These are phyloP conservation scores for Cytospora piceicola DNA, from an alignment of 2,329 filamentous ascomycete species.

Conservation along the genomic window DNA sequence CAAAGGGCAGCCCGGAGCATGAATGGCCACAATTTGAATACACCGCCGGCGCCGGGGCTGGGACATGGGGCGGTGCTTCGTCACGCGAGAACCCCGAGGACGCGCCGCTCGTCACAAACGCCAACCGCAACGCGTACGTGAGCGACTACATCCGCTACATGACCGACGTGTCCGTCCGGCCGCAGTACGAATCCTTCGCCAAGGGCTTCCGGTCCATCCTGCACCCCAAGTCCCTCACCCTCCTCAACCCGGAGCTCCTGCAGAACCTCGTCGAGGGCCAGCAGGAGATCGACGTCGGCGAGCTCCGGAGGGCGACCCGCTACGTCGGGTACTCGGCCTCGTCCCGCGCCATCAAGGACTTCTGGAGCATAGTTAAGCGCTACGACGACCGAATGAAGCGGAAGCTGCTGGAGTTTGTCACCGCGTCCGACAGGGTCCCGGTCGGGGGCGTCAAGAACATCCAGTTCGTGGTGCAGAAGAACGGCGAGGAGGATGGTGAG, in stretches of 20 bases:
- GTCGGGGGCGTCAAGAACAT: constrained; percentile 83
- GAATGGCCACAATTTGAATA: constrained; percentile 58
- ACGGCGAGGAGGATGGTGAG: constrained; percentile 64
- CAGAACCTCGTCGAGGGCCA: constrained; percentile 83
- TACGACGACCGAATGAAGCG: constrained; percentile 73
- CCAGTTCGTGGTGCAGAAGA: constrained; percentile 81
- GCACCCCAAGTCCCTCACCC: constrained; percentile 67
- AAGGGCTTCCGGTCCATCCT: constrained; percentile 80
- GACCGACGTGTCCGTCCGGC: constrained; percentile 73
- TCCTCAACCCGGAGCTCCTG: constrained; percentile 73
- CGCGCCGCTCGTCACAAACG: constrained; percentile 76
- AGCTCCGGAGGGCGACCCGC: constrained; percentile 70
- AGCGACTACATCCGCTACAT: constrained; percentile 85
- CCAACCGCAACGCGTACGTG: constrained; percentile 78
- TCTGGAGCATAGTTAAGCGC: constrained; percentile 78
- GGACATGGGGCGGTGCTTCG: constrained; percentile 27
- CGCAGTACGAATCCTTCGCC: constrained; percentile 80
- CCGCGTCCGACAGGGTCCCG: constrained; percentile 86
- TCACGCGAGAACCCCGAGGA: constrained; percentile 52
- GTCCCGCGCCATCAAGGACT: constrained; percentile 73
- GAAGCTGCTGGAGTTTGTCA: constrained; percentile 89
- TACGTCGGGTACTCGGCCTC: constrained; percentile 81
- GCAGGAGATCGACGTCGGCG: constrained; percentile 76
- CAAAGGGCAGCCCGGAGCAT: constrained; percentile 12
- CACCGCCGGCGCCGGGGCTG: not conserved